These are phyloP conservation scores for Metrosideros polymorpha DNA, from an alignment of 441 rosid genomes.

Conservation along the genomic window DNA sequence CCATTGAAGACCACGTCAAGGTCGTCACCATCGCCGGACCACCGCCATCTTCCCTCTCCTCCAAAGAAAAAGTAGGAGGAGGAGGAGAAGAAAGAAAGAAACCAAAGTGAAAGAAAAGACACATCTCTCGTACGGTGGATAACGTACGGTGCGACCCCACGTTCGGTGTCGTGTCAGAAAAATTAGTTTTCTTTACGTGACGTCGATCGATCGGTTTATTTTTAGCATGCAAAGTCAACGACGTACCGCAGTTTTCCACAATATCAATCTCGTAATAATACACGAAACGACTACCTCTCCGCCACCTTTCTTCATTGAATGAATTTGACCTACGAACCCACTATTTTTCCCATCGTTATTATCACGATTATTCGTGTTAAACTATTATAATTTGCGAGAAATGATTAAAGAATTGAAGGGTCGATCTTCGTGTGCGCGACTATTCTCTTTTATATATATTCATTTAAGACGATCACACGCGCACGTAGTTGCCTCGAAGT, in stretches of 20 bases:
- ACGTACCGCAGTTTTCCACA: slow-evolving; percentile 12
- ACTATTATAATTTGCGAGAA: not conserved
- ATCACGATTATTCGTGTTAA: not conserved
- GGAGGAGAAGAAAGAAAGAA: not conserved
- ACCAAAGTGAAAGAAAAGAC: not conserved
- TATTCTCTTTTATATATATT: not conserved
- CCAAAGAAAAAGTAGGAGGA: not conserved
- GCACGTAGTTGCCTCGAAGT: slow-evolving; percentile 22
- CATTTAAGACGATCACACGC: not conserved
- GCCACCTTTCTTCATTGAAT: not conserved
- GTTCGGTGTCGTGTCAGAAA: not conserved
- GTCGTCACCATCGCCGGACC: not conserved
- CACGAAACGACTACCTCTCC: not conserved
- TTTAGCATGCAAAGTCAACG: slow-evolving; percentile 17
- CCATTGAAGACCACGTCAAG: not conserved
- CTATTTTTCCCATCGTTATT: not conserved
- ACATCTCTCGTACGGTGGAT: slow-evolving; percentile 16
- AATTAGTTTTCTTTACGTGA: not conserved
- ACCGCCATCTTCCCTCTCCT: not conserved
- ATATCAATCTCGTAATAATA: not conserved
- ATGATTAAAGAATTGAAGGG: not conserved
- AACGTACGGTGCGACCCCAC: slow-evolving; percentile 22
- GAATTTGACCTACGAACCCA: slow-evolving; percentile 2
- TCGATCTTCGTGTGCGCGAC: not conserved
- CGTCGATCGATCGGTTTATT: not conserved